A percentile compares a stretch with the other conserved stretches of the same genome.
Evolutionary conservation across 208 protist species (phyloP).

Genomic region (Naegleria gruberi): DNA sequence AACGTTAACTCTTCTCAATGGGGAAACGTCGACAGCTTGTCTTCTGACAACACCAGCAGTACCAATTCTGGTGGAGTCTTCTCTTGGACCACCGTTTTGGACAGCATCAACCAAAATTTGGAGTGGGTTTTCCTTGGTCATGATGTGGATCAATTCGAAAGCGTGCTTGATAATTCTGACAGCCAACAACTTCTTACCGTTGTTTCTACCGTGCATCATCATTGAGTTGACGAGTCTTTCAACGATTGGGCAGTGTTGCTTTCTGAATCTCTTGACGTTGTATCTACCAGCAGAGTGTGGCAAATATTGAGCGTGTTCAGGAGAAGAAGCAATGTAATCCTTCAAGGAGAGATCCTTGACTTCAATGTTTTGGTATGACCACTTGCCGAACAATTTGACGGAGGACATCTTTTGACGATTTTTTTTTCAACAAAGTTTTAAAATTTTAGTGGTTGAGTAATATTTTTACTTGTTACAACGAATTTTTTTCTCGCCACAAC

Average conservation of each 20-base stretch:
- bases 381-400: slow-evolving; percentile 8
- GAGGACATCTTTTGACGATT: too few species aligned
- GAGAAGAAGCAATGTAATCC: slow-evolving; percentile 94
- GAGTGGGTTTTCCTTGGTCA: slow-evolving; percentile 97
- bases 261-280: slow-evolving; percentile 96
- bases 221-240: slow-evolving; percentile 91
- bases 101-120: slow-evolving; percentile 97
- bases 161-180: slow-evolving; percentile 95
- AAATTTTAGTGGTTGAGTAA: too few species aligned
- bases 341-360: slow-evolving; percentile 69
- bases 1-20: slow-evolving; percentile 98
- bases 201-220: slow-evolving; percentile 98
- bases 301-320: slow-evolving; percentile 67
- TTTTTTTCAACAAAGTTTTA: too few species aligned
- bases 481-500: too few species aligned
- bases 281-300: slow-evolving; percentile 98
- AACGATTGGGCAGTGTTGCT: slow-evolving; percentile 88
- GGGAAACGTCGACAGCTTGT: slow-evolving; percentile 99
- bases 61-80: slow-evolving; percentile 99
- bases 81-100: slow-evolving; percentile 94
- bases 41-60: slow-evolving; percentile 97
- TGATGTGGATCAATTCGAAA: slow-evolving; percentile 98
- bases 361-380: slow-evolving; percentile 18
- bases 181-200: slow-evolving; percentile 99
- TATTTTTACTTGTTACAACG: too few species aligned